These are phyloP conservation scores for Fraxinus sp. DNA, from an alignment of 305 asterid species.

Conservation along the genomic window DNA sequence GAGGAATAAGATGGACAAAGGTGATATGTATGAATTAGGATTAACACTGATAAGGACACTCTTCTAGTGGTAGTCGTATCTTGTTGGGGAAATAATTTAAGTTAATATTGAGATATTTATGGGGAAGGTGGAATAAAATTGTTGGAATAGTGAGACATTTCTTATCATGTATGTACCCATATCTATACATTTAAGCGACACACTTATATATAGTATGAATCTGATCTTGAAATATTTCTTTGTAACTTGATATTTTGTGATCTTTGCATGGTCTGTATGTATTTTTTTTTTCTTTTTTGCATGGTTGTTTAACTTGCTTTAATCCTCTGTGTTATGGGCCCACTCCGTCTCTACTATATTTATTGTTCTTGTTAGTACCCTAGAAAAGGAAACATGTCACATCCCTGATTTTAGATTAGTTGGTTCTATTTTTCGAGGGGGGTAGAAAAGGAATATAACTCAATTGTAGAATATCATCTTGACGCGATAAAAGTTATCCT, in stretches of 20 bases:
- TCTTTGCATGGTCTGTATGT: background rate
- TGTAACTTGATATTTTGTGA: background rate
- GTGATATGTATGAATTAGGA: background rate
- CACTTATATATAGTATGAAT: background rate
- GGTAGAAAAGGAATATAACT: no score
- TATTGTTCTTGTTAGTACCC: no score
- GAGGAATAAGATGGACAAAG: slow-evolving; percentile 17
- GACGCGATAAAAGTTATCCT: no score
- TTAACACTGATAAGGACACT: slow-evolving; percentile 10
- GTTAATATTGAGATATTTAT: slow-evolving; percentile 1
- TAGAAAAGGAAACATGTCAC: no score
- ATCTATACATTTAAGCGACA: background rate
- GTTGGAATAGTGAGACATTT: background rate
- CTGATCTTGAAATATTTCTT: slow-evolving; percentile 1
- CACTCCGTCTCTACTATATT: no score
- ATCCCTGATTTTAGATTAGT: no score
- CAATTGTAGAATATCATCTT: no score
- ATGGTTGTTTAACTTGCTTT: no score
- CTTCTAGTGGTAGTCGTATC: slow-evolving; percentile 3
- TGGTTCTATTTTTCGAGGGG: no score
- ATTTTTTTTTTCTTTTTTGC: background rate
- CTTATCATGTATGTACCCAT: background rate
- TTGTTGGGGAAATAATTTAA: background rate
- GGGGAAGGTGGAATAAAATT: background rate
- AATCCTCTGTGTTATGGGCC: no score